Percentiles rank a stretch among this genome's conserved stretches.
These are phyloP conservation scores for Tilletia indica DNA, from an alignment of 1,284 basidiomycete species.

Conservation along the genomic window DNA sequence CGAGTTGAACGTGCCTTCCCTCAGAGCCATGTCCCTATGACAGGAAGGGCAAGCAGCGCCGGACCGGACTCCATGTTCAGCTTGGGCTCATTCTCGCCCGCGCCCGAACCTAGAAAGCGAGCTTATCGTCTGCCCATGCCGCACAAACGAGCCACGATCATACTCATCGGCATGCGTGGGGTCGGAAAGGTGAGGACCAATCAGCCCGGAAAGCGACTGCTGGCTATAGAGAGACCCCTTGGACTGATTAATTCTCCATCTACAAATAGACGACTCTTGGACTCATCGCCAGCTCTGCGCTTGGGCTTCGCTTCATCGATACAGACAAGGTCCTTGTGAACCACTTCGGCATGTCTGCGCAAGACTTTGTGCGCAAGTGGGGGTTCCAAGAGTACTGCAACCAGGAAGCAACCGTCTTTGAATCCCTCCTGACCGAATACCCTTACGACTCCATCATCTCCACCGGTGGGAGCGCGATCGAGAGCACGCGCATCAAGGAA, in stretches of 20 bases:
- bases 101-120: too few relatives aligned
- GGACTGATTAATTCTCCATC: not conserved
- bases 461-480: constrained; percentile 26
- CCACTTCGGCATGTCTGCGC: not conserved
- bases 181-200: constrained; percentile 23
- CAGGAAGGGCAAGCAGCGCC: too few relatives aligned
- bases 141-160: constrained; percentile 23
- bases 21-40: too few relatives aligned
- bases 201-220: not conserved
- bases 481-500: not conserved
- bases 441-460: constrained; percentile 22
- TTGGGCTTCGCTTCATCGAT: constrained; percentile 24
- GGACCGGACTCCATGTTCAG: too few relatives aligned
- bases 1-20: too few relatives aligned
- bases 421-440: constrained; percentile 8
- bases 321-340: constrained; percentile 13
- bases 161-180: constrained; percentile 28
- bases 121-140: not conserved
- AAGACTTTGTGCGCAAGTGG: constrained; percentile 10
- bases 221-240: not conserved
- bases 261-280: constrained; percentile 23
- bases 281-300: constrained; percentile 21
- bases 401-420: constrained; percentile 17
- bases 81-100: too few relatives aligned
- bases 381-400: constrained; percentile 22